phyloP scores from a whole-genome alignment of 2,329 filamentous ascomycete species.

The Raffaelea arxii region DNA sequence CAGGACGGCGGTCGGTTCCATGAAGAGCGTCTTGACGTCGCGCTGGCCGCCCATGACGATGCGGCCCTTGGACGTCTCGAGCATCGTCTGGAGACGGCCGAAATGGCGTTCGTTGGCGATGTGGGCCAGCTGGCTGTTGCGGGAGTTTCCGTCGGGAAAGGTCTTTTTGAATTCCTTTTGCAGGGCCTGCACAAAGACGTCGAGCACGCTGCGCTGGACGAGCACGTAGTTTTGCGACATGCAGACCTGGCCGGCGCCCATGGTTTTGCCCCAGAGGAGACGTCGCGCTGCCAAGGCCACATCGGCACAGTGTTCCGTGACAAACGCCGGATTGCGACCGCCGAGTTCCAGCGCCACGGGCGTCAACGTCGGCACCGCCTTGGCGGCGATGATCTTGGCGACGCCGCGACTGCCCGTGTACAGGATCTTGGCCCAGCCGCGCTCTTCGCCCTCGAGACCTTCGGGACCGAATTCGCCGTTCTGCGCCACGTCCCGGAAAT shows the following conservation, averaged over 20 bases:
- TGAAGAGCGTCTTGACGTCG: conserved; percentile 71
- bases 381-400: conserved; percentile 79
- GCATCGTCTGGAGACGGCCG: conserved; percentile 75
- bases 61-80: conserved; percentile 74
- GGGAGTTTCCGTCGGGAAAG: conserved; percentile 74
- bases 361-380: conserved; percentile 80
- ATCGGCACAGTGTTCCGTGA: conserved; percentile 69
- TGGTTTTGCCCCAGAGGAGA: conserved; percentile 78
- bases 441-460: conserved; percentile 7
- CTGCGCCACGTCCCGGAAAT: conserved; percentile 36
- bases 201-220: conserved; percentile 64
- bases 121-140: conserved; percentile 68
- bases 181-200: conserved; percentile 64
- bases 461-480: neutral
- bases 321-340: conserved; percentile 82
- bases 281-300: conserved; percentile 71
- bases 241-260: conserved; percentile 87
- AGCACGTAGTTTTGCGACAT: conserved; percentile 88
- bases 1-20: conserved; percentile 87
- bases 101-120: conserved; percentile 78
- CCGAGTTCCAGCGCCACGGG: conserved; percentile 86
- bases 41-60: conserved; percentile 79
- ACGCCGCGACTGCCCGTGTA: conserved; percentile 78
- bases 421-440: conserved; percentile 94
- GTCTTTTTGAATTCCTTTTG: conserved; percentile 64